Percentiles rank a stretch among this genome's conserved stretches.
phyloP scores from a whole-genome alignment of 768 basidiomycete species.

The Tephrocybe sp. region DNA sequence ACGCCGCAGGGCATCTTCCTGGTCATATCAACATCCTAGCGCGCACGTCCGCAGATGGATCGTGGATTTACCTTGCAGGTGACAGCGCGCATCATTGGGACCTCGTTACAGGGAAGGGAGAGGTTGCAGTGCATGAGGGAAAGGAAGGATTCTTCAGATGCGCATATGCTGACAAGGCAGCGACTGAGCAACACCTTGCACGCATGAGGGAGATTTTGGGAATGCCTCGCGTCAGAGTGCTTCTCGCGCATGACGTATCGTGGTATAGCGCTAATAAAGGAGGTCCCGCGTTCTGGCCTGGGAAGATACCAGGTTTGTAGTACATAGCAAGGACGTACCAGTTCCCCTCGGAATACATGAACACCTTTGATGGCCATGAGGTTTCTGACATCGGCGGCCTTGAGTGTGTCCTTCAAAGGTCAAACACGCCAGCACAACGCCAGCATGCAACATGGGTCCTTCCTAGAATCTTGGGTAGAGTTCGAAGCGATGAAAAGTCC shows the following conservation, averaged over 20 bases:
- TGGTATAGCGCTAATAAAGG: slow-evolving; percentile 50
- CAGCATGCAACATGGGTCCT: too few relatives aligned
- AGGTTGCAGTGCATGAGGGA: slow-evolving; percentile 30
- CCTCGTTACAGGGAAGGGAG: slow-evolving; percentile 42
- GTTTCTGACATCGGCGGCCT: too few relatives aligned
- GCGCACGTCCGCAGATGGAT: slow-evolving; percentile 50
- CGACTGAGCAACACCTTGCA: slow-evolving; percentile 38
- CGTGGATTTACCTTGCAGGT: slow-evolving; percentile 53
- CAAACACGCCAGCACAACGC: too few relatives aligned
- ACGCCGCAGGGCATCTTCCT: slow-evolving; percentile 53
- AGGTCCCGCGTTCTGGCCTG: slow-evolving; percentile 17
- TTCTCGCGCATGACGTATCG: slow-evolving; percentile 51
- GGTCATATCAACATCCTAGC: slow-evolving; percentile 56
- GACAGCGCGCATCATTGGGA: slow-evolving; percentile 57
- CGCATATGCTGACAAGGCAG: slow-evolving; percentile 39
- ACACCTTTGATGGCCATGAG: too few relatives aligned
- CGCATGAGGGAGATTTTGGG: slow-evolving; percentile 30
- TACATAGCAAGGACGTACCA: too few relatives aligned
- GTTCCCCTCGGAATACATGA: neutral
- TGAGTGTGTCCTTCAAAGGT: too few relatives aligned
- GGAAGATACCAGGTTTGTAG: slow-evolving; percentile 19
- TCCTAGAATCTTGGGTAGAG: too few relatives aligned
- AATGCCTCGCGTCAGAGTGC: slow-evolving; percentile 37
- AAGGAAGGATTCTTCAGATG: slow-evolving; percentile 28
- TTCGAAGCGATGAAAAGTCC: too few relatives aligned